Base-by-base conservation (phyloP, 371 early-diverging fungal genomes). In the Quaeritorhiza haematococci region DNA sequence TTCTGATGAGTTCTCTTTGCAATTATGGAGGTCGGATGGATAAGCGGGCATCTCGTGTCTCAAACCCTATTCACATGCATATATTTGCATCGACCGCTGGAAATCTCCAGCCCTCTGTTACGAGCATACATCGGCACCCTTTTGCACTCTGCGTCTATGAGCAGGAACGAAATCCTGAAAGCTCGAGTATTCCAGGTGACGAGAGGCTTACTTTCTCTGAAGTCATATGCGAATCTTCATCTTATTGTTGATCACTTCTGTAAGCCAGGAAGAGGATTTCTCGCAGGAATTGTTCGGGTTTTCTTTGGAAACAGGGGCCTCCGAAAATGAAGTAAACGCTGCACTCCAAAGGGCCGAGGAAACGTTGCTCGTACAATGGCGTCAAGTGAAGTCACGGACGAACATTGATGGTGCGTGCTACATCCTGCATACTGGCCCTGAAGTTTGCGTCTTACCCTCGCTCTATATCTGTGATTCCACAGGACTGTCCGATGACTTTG, bases 191-290 rank as follows among this genome's bases (percentile, higher is more conserved):
- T 80, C 17, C 82, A 77, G 2, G 69, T 78, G 3, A 69, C 76
- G 3, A 81, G 78, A 56, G 78, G 80, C 48, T 80, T 81, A 49
- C 70, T 73, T 17, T 71, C 78, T 35, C 69, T 86, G 3, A 13
- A 38, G 38, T 38, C 13, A 38, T 13, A 19, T 38, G 13, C 19
- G 13, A 38, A 13, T 13, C 13, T 38, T 38, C 19, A 19, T 38
- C 42, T 19, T 19, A n/a, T n/a, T n/a, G n/a, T n/a, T n/a, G n/a
- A n/a, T n/a, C n/a, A n/a, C n/a, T n/a, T n/a, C n/a, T n/a, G n/a
- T n/a, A n/a, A n/a, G n/a, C n/a, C 50, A 80, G 75, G 88, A 86
- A 66, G 86, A 88, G 55, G 88, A 86, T 61, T 86, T 88, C 63
- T 73, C 81, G 29, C 75, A 78, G 19, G 85, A 85, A 60, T 62